Conservation (phyloP, 192 early-diverging fungal species). For the Mortierella claussenii region DNA sequence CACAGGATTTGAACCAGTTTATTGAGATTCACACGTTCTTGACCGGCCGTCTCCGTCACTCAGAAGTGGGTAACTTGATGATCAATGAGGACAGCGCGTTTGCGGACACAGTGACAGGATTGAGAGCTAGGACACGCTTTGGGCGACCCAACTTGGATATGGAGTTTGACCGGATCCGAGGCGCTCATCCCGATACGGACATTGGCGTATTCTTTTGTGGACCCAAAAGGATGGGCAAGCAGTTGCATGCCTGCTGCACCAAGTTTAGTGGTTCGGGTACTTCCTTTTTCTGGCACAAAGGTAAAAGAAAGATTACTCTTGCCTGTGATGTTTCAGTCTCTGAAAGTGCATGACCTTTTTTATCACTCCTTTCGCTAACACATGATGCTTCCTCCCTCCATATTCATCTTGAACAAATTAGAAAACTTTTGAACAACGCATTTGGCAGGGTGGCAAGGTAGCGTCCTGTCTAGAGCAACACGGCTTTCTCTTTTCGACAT, state of each 20-base stretch:
- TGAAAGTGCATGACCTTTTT: too few species aligned
- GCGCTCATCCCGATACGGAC: slow-evolving; percentile 64
- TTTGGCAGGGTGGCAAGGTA: too few species aligned
- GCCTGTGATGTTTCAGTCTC: too few species aligned
- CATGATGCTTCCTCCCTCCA: too few species aligned
- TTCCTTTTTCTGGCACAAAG: slow-evolving; percentile 52
- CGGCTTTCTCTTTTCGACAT: too few species aligned
- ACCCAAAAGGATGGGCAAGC: slow-evolving; percentile 68
- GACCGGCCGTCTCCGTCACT: slow-evolving; percentile 72
- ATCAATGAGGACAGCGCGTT: slow-evolving; percentile 62
- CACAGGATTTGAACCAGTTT: slow-evolving; percentile 66
- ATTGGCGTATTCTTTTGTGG: slow-evolving; percentile 85
- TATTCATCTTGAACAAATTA: too few species aligned
- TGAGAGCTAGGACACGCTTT: slow-evolving; percentile 55
- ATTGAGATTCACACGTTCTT: slow-evolving; percentile 76
- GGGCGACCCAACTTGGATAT: slow-evolving; percentile 62
- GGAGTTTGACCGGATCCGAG: slow-evolving; percentile 57
- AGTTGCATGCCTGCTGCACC: slow-evolving; percentile 52
- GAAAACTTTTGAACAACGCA: too few species aligned
- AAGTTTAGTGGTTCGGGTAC: slow-evolving; percentile 47
- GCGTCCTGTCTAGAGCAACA: too few species aligned
- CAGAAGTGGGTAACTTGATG: slow-evolving; percentile 71
- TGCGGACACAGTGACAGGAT: slow-evolving; percentile 61
- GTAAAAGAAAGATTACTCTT: slow-evolving; percentile 22
- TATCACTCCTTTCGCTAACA: too few species aligned